Evolutionary conservation across 1,284 basidiomycete species (phyloP).

Genomic region (Ceratobasidium sp.): DNA sequence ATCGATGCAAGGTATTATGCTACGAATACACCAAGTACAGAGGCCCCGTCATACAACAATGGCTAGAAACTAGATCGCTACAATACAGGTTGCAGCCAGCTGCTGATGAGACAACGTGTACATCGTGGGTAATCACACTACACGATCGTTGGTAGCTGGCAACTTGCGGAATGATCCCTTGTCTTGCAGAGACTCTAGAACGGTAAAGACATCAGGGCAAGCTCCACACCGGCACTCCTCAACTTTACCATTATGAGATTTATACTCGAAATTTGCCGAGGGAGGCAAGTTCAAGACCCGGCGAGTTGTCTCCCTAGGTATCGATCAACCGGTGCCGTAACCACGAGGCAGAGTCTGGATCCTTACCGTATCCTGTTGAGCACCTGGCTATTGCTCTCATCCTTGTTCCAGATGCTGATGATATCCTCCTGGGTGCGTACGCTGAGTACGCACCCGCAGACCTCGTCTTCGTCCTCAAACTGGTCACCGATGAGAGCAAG

Average conservation of each 20-base stretch:
- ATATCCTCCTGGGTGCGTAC: slow-evolving; percentile 83
- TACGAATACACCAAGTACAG: slow-evolving; percentile 13
- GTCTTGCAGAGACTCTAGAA: slow-evolving; percentile 78
- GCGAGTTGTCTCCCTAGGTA: slow-evolving; percentile 68
- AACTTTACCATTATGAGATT: slow-evolving; percentile 75
- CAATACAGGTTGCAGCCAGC: not conserved
- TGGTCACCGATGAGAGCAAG: slow-evolving; percentile 78
- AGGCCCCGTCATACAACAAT: not conserved
- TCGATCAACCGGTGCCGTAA: not conserved
- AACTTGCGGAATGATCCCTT: slow-evolving; percentile 73
- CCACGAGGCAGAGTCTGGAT: slow-evolving; percentile 32
- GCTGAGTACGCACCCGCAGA: slow-evolving; percentile 83
- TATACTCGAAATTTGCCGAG: slow-evolving; percentile 79
- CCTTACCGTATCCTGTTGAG: slow-evolving; percentile 75
- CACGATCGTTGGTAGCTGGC: slow-evolving; percentile 22
- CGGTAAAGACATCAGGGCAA: not conserved
- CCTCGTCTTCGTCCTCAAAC: slow-evolving; percentile 70
- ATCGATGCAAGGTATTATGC: not conserved
- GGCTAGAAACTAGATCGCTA: not conserved
- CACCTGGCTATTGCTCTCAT: slow-evolving; percentile 67
- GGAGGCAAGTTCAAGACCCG: slow-evolving; percentile 69
- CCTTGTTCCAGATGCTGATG: slow-evolving; percentile 76
- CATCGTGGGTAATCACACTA: slow-evolving; percentile 15
- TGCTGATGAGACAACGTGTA: not conserved
- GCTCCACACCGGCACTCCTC: not conserved